Percentiles rank a stretch among this genome's conserved stretches.
Evolutionary conservation across 192 early-diverging fungal species (phyloP).

Genomic region (Funneliformis geosporum): DNA sequence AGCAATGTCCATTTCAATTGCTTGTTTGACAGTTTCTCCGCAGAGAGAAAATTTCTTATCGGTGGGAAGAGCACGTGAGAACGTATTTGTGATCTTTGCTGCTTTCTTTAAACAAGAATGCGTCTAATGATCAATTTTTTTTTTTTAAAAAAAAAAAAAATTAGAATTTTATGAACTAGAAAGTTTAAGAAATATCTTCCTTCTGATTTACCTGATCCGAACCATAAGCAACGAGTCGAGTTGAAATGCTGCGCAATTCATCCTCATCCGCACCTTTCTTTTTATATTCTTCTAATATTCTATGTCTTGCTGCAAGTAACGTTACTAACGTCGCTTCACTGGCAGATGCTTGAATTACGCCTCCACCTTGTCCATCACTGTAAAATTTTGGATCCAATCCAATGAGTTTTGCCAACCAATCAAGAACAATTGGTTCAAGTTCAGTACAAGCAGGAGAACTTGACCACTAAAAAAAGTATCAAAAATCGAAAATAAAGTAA

Average conservation of each 20-base stretch:
- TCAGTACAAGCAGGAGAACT: conserved; percentile 62
- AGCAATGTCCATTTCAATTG: conserved; percentile 49
- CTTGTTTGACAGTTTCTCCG: conserved; percentile 46
- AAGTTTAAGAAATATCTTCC: background rate
- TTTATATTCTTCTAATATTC: conserved; percentile 41
- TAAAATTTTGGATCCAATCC: conserved; percentile 57
- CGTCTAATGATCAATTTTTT: conserved; percentile 34
- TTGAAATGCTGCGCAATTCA: conserved; percentile 28
- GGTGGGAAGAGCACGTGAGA: conserved; percentile 40
- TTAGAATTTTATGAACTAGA: background rate
- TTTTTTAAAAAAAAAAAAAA: background rate
- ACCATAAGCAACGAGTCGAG: conserved; percentile 59
- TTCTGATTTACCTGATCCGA: conserved; percentile 51
- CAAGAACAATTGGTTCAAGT: conserved; percentile 60
- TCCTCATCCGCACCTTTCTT: conserved; percentile 36
- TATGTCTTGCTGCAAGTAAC: conserved; percentile 60
- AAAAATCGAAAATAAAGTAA: too few relatives aligned
- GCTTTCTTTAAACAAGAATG: conserved; percentile 60
- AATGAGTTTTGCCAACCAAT: conserved; percentile 66
- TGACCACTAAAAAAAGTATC: conserved; percentile 41
- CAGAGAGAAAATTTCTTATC: conserved; percentile 44
- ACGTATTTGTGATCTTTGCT: conserved; percentile 49
- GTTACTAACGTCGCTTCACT: conserved; percentile 59
- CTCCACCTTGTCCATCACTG: conserved; percentile 58
- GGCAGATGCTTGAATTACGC: conserved; percentile 66